Evolutionary conservation across 1,284 basidiomycete species (phyloP).

Genomic region (Pyrrhoderma noxium): DNA sequence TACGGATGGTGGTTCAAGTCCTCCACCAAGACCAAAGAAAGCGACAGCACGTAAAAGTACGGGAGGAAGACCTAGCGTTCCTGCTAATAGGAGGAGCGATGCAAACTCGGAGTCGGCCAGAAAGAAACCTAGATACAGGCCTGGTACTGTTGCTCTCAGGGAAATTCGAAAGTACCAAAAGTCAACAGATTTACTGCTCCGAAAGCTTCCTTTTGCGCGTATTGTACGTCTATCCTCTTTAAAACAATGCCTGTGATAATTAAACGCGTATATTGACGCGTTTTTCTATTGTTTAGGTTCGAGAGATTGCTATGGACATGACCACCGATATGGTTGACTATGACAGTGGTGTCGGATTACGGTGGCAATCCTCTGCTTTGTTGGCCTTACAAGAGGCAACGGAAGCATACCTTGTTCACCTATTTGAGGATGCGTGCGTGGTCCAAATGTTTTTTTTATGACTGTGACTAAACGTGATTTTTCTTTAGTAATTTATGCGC

Average conservation of each 20-base stretch:
- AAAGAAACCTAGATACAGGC: slow-evolving; percentile 66
- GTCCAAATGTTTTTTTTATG: slow-evolving; percentile 4
- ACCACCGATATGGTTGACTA: slow-evolving; percentile 65
- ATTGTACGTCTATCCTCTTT: slow-evolving; percentile 50
- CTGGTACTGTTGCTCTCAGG: slow-evolving; percentile 82
- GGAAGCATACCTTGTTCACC: slow-evolving; percentile 88
- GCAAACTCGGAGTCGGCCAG: slow-evolving; percentile 17
- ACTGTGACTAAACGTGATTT: slow-evolving; percentile 6
- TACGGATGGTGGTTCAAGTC: slow-evolving; percentile 32
- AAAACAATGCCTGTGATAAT: slow-evolving; percentile 9
- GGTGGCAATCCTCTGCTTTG: slow-evolving; percentile 91
- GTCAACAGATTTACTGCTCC: slow-evolving; percentile 80
- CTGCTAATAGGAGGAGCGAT: slow-evolving; percentile 19
- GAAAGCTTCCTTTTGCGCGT: slow-evolving; percentile 86
- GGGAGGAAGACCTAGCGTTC: slow-evolving; percentile 44
- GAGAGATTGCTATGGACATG: slow-evolving; percentile 87
- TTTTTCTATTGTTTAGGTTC: slow-evolving; percentile 52
- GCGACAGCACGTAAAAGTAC: slow-evolving; percentile 72
- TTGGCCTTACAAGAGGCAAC: slow-evolving; percentile 91
- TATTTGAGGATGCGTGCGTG: slow-evolving; percentile 94
- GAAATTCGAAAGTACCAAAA: slow-evolving; percentile 95
- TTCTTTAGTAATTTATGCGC: slow-evolving; percentile 82
- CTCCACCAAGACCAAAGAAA: slow-evolving; percentile 42
- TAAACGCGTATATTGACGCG: not conserved
- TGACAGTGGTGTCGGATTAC: slow-evolving; percentile 52